Base-by-base conservation (phyloP, 2,329 filamentous ascomycete species). In the Botryosphaeria agaves region DNA sequence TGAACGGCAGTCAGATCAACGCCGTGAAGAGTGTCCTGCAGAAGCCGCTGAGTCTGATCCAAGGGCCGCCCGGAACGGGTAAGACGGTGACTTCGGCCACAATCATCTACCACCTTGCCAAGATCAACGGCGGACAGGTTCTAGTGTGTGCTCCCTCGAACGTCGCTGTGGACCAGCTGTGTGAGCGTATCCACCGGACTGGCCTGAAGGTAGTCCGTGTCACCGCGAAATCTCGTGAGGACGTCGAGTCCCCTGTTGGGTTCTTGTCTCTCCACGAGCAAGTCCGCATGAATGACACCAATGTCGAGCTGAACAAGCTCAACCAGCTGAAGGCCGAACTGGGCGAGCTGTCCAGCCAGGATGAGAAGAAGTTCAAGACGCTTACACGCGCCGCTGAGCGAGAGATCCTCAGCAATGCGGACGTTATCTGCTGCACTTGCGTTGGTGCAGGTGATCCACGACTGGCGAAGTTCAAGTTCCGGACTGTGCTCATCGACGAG, bases 1-100 rank as follows among this genome's bases (percentile, higher is more conserved):
- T 98, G 35, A 98, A 98, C 56, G 73, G 76, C 44, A 94, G 85
- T 58, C 89, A 98, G 53, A 87, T 94, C 48, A 85, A 82, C 41
- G 89, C 89, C 14, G 92, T 98, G 44, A 94, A 91, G 59, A 85
- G 81, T 38, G 89, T 95, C 16, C 61, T 98, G 21, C 83, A 91
- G 46, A 89, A 87, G 43, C 89, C 89, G 12, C 65, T 98, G 28
- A 94, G 84, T 53, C 66, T 98, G 46, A 98, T 98, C 36, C 89
- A 98, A 53, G 89, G 89, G 0, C 89, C 89, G 36, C 89, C 89
- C 0, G 89, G 89, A 49, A 98, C 89, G 4, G 89, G 89, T 48
- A 98, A 98, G 66, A 98, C 89, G 0, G 89, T 98, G 34, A 98
- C 89, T 11, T 98, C 89, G 20, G 89, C 89, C 19, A 98, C 89